These are phyloP conservation scores for Ochetophila trinervis DNA, from an alignment of 306 rosid genomes.

Conservation along the genomic window DNA sequence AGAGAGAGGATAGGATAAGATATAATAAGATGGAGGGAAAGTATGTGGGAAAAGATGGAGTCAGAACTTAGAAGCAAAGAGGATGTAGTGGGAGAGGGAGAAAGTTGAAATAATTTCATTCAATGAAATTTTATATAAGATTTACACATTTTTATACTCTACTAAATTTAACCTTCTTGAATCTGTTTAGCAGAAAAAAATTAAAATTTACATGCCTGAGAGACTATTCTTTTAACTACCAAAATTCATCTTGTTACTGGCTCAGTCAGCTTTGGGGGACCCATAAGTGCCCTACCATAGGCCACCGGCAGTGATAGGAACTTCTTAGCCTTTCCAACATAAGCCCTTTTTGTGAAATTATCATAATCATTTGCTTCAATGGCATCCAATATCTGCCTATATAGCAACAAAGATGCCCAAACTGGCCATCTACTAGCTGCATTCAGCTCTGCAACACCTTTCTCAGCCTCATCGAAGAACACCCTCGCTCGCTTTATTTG, in stretches of 20 bases:
- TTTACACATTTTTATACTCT: too few species aligned
- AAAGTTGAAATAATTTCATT: too few species aligned
- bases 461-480: constrained; percentile 93
- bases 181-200: constrained; percentile 13
- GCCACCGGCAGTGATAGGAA: constrained; percentile 68
- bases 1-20: too few species aligned
- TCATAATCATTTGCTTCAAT: constrained; percentile 95
- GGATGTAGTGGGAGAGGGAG: too few species aligned
- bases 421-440: constrained; percentile 97
- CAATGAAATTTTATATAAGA: too few species aligned
- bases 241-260: constrained; percentile 34
- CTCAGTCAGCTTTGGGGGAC: constrained; percentile 45
- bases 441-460: constrained; percentile 70
- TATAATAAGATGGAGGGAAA: too few species aligned
- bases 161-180: constrained; percentile 1
- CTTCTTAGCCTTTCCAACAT: constrained; percentile 73
- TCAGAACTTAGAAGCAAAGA: too few species aligned
- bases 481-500: constrained; percentile 85
- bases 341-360: constrained; percentile 86
- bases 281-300: constrained; percentile 59
- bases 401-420: constrained; percentile 75
- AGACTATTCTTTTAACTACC: constrained; percentile 2
- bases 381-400: constrained; percentile 77
- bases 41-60: too few species aligned
- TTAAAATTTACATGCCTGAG: constrained; percentile 29